Base-by-base conservation (phyloP, 2,329 filamentous ascomycete species). In the Penicillium sp. region DNA sequence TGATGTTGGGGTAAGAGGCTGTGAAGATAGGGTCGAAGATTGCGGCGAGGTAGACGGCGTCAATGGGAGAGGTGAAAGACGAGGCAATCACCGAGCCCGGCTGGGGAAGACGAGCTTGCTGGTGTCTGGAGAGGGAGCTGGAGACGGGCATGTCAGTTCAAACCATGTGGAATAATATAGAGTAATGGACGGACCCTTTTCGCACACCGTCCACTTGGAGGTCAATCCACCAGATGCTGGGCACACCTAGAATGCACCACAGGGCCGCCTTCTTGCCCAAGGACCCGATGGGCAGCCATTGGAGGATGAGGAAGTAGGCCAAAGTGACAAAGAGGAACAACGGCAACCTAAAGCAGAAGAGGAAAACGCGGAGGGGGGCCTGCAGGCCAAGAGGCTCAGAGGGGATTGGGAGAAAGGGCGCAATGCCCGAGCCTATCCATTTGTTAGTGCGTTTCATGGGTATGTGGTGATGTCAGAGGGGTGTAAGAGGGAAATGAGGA, bases 21-120 rank as follows among this genome's bases (percentile, higher is more conserved):
- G 91, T 95, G 75, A 99, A 97, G 69, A 99, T 82, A 2, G 94
- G 94, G 69, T 97, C 91, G 78, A 97, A 99, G 66, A 97, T 91
- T 57, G 91, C 92, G 53, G 94, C 91, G 20, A 99, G 85, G 73
- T 97, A 99, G 50, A 99, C 78, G 13, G 91, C 88, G 71, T 99
- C 94, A 69, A 99, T 84, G 7, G 94, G 94, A 8, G 90, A 95
- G 27, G 92, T 97, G 70, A 92, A 94, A 55, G 91, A 94, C 45
- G 90, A 88, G 42, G 91, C 92, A 64, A 99, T 94, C 62, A 99
- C 80, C 49, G 87, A 89, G 40, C 89, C 85, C 4, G 87, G 84
- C 49, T 88, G 84, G 1, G 94, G 94, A 15, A 97, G 84, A 33
- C 90, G 85, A 53, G 86, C 80, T 50, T 81, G 77, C 32, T 88